phyloP scores from a whole-genome alignment of 768 basidiomycete species.

The Hericium coralloides region DNA sequence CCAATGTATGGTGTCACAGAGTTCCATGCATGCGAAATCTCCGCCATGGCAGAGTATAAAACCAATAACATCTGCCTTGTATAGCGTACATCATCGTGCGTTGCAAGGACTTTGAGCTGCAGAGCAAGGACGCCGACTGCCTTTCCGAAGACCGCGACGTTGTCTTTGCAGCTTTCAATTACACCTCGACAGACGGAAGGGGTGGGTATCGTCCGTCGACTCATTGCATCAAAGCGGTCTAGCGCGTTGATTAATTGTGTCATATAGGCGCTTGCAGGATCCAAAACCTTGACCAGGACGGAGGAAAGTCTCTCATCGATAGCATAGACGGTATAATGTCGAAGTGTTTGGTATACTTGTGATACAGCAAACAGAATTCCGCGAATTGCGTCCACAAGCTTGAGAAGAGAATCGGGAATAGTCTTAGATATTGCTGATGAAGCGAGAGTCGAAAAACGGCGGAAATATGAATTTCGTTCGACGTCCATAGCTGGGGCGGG shows the following conservation, averaged over 20 bases:
- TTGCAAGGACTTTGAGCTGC: conserved; percentile 71
- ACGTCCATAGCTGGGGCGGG: conserved; percentile 55
- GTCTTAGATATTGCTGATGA: conserved; percentile 48
- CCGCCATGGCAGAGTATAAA: conserved; percentile 83
- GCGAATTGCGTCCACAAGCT: conserved; percentile 80
- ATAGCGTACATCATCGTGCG: conserved; percentile 77
- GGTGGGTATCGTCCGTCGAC: conserved; percentile 60
- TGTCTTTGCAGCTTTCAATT: conserved; percentile 77
- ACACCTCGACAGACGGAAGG: conserved; percentile 67
- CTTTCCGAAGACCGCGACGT: conserved; percentile 75
- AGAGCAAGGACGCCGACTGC: conserved; percentile 76
- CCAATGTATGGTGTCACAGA: conserved; percentile 61
- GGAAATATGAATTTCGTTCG: conserved; percentile 90
- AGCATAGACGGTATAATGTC: conserved; percentile 79
- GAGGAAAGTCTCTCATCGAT: conserved; percentile 77
- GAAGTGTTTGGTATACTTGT: conserved; percentile 83
- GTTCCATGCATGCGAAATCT: conserved; percentile 83
- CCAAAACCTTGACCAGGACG: conserved; percentile 75
- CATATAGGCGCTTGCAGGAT: conserved; percentile 78
- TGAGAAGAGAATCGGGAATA: conserved; percentile 60
- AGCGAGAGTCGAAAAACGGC: conserved; percentile 76
- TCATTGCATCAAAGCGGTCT: conserved; percentile 83
- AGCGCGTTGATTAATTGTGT: conserved; percentile 77
- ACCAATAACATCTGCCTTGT: conserved; percentile 79
- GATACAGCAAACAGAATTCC: conserved; percentile 88